Evolutionary conservation across 371 early-diverging fungal species (phyloP).

Genomic region (Gilbertella persicaria): DNA sequence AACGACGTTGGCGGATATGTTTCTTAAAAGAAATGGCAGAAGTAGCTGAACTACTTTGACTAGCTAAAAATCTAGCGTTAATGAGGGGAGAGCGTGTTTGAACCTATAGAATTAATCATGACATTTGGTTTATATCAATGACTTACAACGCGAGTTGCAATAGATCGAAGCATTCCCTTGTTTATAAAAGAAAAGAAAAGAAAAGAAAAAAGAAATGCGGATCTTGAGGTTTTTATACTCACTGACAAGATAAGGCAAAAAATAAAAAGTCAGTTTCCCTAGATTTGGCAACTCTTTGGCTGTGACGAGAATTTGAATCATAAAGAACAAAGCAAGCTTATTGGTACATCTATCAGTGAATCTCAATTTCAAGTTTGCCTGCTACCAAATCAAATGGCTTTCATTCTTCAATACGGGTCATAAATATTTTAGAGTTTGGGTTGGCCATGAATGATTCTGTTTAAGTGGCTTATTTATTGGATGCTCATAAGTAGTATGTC

Average conservation of each 20-base stretch:
- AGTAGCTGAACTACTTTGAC: constrained; percentile 40
- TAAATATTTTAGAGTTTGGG: no score
- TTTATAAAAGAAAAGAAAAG: not conserved
- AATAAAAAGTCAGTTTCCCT: not conserved
- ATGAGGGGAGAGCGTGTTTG: constrained; percentile 12
- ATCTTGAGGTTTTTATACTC: not conserved
- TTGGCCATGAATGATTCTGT: no score
- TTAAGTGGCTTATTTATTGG: no score
- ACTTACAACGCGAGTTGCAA: constrained; percentile 21
- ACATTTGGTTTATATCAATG: not conserved
- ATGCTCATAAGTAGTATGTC: no score
- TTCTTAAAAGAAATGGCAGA: constrained; percentile 62
- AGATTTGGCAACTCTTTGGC: constrained; percentile 1
- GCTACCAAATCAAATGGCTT: not conserved
- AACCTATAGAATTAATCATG: constrained; percentile 1
- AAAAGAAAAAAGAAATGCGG: constrained; percentile 7
- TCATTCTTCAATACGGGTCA: no score
- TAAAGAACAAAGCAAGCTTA: constrained; percentile 13
- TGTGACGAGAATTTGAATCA: constrained; percentile 31
- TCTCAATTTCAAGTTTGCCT: not conserved
- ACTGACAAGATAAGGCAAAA: not conserved
- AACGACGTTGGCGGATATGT: constrained; percentile 58
- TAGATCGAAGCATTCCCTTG: constrained; percentile 13
- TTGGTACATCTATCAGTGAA: constrained; percentile 21
- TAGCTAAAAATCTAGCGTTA: constrained; percentile 11